phyloP scores from a whole-genome alignment of 2,329 filamentous ascomycete genomes.

The Hypoxylon sp. region DNA sequence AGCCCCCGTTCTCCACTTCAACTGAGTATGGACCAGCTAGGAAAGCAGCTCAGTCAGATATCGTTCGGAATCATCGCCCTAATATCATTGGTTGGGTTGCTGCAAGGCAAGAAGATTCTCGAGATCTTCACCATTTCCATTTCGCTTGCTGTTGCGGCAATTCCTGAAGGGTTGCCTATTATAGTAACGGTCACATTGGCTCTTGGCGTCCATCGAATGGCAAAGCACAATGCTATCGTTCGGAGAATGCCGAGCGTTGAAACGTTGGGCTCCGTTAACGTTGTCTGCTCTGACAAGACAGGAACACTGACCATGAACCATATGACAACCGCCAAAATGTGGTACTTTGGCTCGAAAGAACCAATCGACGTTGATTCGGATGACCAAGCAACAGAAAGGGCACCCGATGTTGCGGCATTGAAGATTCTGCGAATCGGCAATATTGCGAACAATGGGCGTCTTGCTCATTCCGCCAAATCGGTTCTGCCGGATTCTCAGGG shows the following conservation, averaged over 20 bases:
- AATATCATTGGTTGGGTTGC: constrained; percentile 89
- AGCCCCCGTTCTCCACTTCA: constrained; percentile 94
- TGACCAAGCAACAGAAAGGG: constrained; percentile 65
- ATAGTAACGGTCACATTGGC: constrained; percentile 98
- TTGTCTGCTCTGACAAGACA: constrained; percentile 99
- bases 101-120: constrained; percentile 88
- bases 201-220: constrained; percentile 95
- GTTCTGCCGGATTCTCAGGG: constrained; percentile 87
- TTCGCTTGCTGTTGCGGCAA: constrained; percentile 94
- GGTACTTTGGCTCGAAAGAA: constrained; percentile 82
- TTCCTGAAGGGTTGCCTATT: constrained; percentile 95
- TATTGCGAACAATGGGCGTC: constrained; percentile 92
- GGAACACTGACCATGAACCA: constrained; percentile 96
- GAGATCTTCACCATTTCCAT: constrained; percentile 99
- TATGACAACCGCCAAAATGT: constrained; percentile 97
- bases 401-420: constrained; percentile 79
- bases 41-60: constrained; percentile 95
- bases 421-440: constrained; percentile 93
- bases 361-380: constrained; percentile 67
- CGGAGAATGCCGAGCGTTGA: constrained; percentile 96
- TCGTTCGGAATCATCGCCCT: constrained; percentile 95
- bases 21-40: constrained; percentile 96
- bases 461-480: constrained; percentile 81
- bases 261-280: constrained; percentile 97
- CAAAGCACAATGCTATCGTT: constrained; percentile 93